Conservation (phyloP, 2,329 filamentous ascomycete genomes). For the Alternaria brassicicola region DNA sequence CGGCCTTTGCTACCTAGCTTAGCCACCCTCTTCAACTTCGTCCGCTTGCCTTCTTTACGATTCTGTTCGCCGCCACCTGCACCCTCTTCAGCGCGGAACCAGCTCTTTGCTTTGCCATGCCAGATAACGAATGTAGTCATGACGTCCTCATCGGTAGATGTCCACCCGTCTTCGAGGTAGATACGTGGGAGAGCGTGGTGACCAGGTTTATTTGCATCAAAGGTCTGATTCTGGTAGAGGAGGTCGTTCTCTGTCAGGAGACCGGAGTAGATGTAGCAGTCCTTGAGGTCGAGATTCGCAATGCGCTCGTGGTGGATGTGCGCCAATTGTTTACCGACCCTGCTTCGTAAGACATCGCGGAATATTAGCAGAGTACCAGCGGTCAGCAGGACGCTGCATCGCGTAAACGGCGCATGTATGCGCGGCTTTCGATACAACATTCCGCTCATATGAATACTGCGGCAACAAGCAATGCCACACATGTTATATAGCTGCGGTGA, state of each 20-base stretch:
- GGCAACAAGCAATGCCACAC: conserved; percentile 68
- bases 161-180: conserved; percentile 67
- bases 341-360: conserved; percentile 62
- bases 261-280: conserved; percentile 71
- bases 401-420: conserved; percentile 65
- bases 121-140: conserved; percentile 72
- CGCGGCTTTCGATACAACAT: conserved; percentile 68
- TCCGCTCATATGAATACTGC: conserved; percentile 66
- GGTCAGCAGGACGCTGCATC: conserved; percentile 65
- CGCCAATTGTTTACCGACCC: conserved; percentile 61
- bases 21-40: conserved; percentile 64
- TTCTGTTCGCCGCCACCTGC: conserved; percentile 37
- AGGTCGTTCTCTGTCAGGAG: conserved; percentile 67
- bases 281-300: conserved; percentile 62
- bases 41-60: conserved; percentile 50
- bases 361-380: conserved; percentile 68
- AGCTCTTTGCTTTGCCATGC: conserved; percentile 63
- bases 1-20: conserved; percentile 65
- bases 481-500: conserved; percentile 70
- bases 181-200: conserved; percentile 64
- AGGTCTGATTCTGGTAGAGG: conserved; percentile 68
- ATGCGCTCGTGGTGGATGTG: conserved; percentile 69
- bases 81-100: conserved; percentile 55
- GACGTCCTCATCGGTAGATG: conserved; percentile 67
- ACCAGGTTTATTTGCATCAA: conserved; percentile 67